Evolutionary conservation across 176 grass and related monocot genomes (phyloP).

Genomic region (Areca catechu): DNA sequence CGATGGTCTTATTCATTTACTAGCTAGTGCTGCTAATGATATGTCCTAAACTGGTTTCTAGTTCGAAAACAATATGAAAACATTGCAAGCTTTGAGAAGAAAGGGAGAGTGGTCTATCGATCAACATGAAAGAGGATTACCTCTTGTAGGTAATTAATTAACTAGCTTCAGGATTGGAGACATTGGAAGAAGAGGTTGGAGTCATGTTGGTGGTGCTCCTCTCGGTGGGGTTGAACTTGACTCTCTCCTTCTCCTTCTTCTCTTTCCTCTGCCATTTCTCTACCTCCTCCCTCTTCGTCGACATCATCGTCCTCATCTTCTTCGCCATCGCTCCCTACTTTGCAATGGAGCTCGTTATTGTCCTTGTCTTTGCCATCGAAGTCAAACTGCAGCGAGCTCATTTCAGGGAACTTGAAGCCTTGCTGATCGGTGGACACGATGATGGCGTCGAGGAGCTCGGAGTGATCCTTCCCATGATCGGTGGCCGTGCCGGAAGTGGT

Average conservation of each 20-base stretch:
- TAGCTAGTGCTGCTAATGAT: too few relatives aligned
- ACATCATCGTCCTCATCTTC: not conserved
- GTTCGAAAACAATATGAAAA: too few relatives aligned
- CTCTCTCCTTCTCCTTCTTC: not conserved
- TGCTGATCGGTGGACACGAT: not conserved
- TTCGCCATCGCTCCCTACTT: not conserved
- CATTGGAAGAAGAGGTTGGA: conserved; percentile 33
- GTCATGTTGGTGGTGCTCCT: conserved; percentile 14
- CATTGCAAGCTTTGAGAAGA: too few relatives aligned
- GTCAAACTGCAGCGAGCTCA: too few relatives aligned
- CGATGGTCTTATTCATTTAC: too few relatives aligned
- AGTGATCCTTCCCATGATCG: not conserved
- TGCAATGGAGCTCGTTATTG: too few relatives aligned
- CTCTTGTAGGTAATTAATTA: too few relatives aligned
- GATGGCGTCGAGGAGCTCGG: not conserved
- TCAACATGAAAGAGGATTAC: too few relatives aligned
- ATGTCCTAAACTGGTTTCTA: too few relatives aligned
- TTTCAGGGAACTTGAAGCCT: not conserved
- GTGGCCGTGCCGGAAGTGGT: not conserved
- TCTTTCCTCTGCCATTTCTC: not conserved
- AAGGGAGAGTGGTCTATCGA: too few relatives aligned
- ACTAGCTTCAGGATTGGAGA: not conserved
- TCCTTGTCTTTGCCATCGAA: too few relatives aligned
- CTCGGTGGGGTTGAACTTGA: conserved; percentile 27
- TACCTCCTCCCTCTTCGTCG: not conserved